A percentile compares a stretch with the other conserved stretches of the same genome.
These are phyloP conservation scores for Heterobasidion occidentale DNA, from an alignment of 1,284 basidiomycete species.

Conservation along the genomic window DNA sequence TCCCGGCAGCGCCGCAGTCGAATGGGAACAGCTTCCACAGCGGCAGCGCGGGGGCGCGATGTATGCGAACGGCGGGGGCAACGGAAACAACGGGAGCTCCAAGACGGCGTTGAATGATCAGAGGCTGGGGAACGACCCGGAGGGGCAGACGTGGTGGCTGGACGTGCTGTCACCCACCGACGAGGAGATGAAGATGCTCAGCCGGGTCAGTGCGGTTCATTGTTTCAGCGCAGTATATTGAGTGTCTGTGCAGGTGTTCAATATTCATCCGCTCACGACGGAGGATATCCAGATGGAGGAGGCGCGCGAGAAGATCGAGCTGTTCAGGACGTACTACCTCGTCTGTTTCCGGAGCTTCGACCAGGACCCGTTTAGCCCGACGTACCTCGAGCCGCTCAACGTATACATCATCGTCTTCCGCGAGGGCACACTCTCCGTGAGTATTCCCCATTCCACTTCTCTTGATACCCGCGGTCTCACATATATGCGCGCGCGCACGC, in stretches of 20 bases:
- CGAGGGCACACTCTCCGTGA: slow-evolving; percentile 90
- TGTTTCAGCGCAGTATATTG: too few species aligned
- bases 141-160: slow-evolving; percentile 90
- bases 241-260: slow-evolving; percentile 65
- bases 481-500: not conserved
- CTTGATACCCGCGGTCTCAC: not conserved
- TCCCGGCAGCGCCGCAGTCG: not conserved
- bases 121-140: slow-evolving; percentile 31
- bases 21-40: not conserved
- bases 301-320: slow-evolving; percentile 98
- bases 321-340: slow-evolving; percentile 98
- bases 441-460: slow-evolving; percentile 19
- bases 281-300: slow-evolving; percentile 99
- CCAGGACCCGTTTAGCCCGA: slow-evolving; percentile 97
- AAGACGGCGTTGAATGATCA: slow-evolving; percentile 7
- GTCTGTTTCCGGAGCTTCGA: slow-evolving; percentile 99
- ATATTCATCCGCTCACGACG: slow-evolving; percentile 95
- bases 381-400: slow-evolving; percentile 96
- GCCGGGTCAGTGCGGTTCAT: slow-evolving; percentile 53
- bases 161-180: slow-evolving; percentile 94
- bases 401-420: slow-evolving; percentile 99
- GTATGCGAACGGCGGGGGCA: not conserved
- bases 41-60: not conserved
- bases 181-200: slow-evolving; percentile 96
- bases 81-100: not conserved